A percentile compares a stretch with the other conserved stretches of the same genome.
phyloP scores from a whole-genome alignment of 163 green algal species.

The Volvox carteri region DNA sequence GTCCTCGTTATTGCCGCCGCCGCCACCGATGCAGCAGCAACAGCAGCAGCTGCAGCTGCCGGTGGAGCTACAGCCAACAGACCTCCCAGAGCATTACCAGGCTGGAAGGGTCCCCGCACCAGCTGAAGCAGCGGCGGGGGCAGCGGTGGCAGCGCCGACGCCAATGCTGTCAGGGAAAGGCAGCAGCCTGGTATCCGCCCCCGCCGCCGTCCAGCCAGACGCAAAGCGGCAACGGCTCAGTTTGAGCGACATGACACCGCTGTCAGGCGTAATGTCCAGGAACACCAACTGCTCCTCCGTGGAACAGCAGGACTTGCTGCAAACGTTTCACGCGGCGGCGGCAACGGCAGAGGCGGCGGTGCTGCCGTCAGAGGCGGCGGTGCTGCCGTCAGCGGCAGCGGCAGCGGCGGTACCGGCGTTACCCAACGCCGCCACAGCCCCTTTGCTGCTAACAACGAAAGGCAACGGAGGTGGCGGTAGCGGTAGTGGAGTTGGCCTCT shows the following conservation, averaged over 20 bases:
- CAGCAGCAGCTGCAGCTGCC: not conserved
- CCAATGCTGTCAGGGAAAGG: not conserved
- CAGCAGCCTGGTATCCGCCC: not conserved
- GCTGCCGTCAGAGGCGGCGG: not conserved
- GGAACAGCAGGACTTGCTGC: not conserved
- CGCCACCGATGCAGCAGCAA: not conserved
- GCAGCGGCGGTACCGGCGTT: not conserved
- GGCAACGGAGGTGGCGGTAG: not conserved
- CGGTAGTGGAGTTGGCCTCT: not conserved
- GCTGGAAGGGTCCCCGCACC: not conserved
- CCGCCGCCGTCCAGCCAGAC: too few relatives aligned
- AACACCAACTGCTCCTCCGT: not conserved
- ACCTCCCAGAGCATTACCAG: not conserved
- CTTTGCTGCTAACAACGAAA: not conserved
- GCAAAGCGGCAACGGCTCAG: too few relatives aligned
- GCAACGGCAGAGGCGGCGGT: not conserved
- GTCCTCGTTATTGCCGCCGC: not conserved
- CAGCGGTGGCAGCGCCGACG: not conserved
- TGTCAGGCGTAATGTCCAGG: not conserved
- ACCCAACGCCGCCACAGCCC: too few relatives aligned
- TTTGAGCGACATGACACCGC: too few relatives aligned
- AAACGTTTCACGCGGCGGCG: not conserved
- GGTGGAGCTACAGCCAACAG: not conserved
- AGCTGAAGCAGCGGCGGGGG: too few relatives aligned
- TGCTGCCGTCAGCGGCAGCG: not conserved